These are phyloP conservation scores for Cicer cuneatum DNA, from an alignment of 306 rosid genomes.

Conservation along the genomic window DNA sequence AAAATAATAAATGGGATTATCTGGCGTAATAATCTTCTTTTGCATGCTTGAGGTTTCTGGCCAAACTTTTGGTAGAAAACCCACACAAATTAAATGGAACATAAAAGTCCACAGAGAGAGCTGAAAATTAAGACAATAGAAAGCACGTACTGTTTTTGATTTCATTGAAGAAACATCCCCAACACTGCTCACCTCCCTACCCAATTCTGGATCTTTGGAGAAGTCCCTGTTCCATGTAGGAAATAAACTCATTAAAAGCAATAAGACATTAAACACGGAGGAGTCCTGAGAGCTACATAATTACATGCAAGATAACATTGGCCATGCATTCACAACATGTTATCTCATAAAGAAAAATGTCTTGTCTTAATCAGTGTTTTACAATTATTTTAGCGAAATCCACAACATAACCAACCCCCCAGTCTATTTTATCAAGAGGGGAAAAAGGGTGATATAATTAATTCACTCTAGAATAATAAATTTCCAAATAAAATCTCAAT, in stretches of 20 bases:
- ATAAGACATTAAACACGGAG: slow-evolving; percentile 4
- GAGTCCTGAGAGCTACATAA: slow-evolving; percentile 8
- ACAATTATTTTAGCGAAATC: slow-evolving; percentile 28
- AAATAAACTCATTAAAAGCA: slow-evolving; percentile 4
- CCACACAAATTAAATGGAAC: slow-evolving; percentile 46
- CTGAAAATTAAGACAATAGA: slow-evolving; percentile 51
- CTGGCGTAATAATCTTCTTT: slow-evolving; percentile 51
- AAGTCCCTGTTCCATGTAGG: slow-evolving; percentile 61
- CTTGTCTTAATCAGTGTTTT: background rate
- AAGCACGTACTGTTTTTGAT: slow-evolving; percentile 79
- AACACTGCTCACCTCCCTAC: slow-evolving; percentile 79
- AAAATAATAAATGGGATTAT: slow-evolving; percentile 37
- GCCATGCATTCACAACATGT: slow-evolving; percentile 3
- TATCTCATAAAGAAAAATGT: slow-evolving; percentile 10
- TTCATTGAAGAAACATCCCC: slow-evolving; percentile 73
- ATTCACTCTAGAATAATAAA: background rate
- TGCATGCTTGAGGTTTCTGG: slow-evolving; percentile 55
- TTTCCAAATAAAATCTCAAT: slow-evolving; percentile 13
- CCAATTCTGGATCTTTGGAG: slow-evolving; percentile 70
- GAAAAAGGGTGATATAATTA: background rate
- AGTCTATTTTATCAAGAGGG: background rate
- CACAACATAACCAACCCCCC: background rate
- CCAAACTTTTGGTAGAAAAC: slow-evolving; percentile 46
- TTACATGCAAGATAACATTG: slow-evolving; percentile 23
- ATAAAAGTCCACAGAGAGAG: slow-evolving; percentile 38